phyloP scores from a whole-genome alignment of 371 early-diverging fungal species.

The Mucor racemosus region DNA sequence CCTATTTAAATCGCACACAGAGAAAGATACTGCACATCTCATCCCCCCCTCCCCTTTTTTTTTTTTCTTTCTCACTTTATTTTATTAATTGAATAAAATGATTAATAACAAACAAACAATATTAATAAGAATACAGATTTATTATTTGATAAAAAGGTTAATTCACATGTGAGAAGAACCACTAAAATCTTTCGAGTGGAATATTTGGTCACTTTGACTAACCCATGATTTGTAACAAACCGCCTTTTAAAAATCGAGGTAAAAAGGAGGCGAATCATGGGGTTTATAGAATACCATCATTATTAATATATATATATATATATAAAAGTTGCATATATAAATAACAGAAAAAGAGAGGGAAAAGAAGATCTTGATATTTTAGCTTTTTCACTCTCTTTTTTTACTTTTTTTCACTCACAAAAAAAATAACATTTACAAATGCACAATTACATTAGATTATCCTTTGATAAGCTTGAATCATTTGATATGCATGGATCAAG shows the following conservation, averaged over 20 bases:
- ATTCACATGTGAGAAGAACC: conserved; percentile 2
- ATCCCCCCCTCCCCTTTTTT: neutral
- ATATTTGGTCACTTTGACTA: conserved; percentile 10
- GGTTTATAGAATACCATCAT: neutral
- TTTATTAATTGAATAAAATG: neutral
- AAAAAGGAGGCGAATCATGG: conserved; percentile 7
- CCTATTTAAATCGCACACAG: conserved; percentile 7
- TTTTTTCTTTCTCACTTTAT: neutral
- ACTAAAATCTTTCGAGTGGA: conserved; percentile 9
- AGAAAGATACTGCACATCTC: neutral
- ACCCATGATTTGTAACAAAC: conserved; percentile 13
- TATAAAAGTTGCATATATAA: neutral
- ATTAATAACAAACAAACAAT: neutral
- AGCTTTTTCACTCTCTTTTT: neutral
- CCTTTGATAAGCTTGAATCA: conserved; percentile 30
- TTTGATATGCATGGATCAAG: conserved; percentile 26
- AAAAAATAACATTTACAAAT: neutral
- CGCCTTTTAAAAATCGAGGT: neutral
- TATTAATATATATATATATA: neutral
- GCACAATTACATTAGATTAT: conserved; percentile 25
- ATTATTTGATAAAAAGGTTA: neutral
- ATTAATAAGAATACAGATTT: neutral
- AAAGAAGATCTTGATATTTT: neutral
- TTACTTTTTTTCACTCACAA: conserved; percentile 3
- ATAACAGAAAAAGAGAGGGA: too few relatives aligned